Evolutionary conservation across 208 protist species (phyloP).

Genomic region (Porcisia deanei): DNA sequence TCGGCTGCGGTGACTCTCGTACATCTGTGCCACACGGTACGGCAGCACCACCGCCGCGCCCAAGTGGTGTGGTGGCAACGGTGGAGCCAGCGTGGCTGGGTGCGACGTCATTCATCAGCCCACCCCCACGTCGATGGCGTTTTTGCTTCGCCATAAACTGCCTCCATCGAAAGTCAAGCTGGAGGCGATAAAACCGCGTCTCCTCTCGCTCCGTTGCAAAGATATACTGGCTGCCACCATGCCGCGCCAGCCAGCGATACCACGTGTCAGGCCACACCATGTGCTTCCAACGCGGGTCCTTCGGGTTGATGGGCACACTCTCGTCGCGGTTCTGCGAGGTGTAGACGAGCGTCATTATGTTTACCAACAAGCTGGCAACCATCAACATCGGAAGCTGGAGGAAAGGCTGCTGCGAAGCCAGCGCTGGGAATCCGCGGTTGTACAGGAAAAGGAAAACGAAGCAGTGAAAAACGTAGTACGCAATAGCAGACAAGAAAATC

Average conservation of each 20-base stretch:
- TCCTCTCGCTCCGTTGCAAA: slow-evolving; percentile 80
- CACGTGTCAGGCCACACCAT: slow-evolving; percentile 89
- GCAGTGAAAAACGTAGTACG: slow-evolving; percentile 58
- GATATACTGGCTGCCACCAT: slow-evolving; percentile 92
- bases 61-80: background rate
- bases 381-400: slow-evolving; percentile 71
- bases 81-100: background rate
- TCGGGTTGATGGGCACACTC: slow-evolving; percentile 64
- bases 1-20: slow-evolving; percentile 20
- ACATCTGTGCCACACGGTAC: slow-evolving; percentile 15
- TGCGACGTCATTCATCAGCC: too few species aligned
- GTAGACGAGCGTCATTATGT: slow-evolving; percentile 89
- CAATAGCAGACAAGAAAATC: slow-evolving; percentile 50
- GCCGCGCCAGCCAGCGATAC: slow-evolving; percentile 81
- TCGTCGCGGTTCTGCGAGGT: slow-evolving; percentile 61
- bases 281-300: slow-evolving; percentile 77
- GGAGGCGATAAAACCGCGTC: slow-evolving; percentile 66
- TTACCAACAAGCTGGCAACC: slow-evolving; percentile 69
- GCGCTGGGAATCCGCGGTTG: slow-evolving; percentile 31
- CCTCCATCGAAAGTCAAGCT: slow-evolving; percentile 66
- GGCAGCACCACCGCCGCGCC: background rate
- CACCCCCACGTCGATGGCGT: slow-evolving; percentile 5
- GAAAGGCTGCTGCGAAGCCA: slow-evolving; percentile 53
- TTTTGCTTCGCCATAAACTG: slow-evolving; percentile 66
- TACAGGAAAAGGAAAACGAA: slow-evolving; percentile 54